Evolutionary conservation across 441 rosid species (phyloP).

Genomic region (Biscutella auriculata): DNA sequence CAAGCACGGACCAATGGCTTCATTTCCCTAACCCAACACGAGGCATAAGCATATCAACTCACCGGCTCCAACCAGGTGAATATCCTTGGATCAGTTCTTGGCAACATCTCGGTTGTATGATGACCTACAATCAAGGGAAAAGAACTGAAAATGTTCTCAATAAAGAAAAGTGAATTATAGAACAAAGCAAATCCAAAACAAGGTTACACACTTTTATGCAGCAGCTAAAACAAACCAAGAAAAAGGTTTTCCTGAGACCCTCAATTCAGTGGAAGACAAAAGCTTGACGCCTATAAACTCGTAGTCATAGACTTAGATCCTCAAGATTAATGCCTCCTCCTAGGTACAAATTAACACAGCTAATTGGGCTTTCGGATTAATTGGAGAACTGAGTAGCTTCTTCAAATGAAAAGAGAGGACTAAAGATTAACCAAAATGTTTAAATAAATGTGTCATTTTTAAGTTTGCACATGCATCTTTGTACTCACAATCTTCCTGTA

Average conservation of each 20-base stretch:
- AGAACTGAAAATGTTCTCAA: not conserved
- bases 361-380: not conserved
- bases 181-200: slow-evolving; percentile 3
- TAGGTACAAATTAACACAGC: not conserved
- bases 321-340: not conserved
- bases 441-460: not conserved
- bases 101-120: not conserved
- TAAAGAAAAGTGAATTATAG: not conserved
- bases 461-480: not conserved
- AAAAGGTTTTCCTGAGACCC: not conserved
- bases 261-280: not conserved
- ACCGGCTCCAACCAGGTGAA: slow-evolving; percentile 16
- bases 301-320: not conserved
- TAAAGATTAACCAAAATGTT: not conserved
- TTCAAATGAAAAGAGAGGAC: not conserved
- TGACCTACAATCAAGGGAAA: slow-evolving; percentile 1
- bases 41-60: slow-evolving; percentile 11
- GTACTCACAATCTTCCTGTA: not conserved
- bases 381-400: not conserved
- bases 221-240: not conserved
- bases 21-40: slow-evolving; percentile 20
- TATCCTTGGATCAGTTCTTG: slow-evolving; percentile 1
- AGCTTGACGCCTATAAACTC: not conserved
- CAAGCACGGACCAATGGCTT: slow-evolving; percentile 29
- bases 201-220: not conserved